Evolutionary conservation across 495 filamentous ascomycete species (phyloP).

Genomic region (Rhizodiscina lignyota): DNA sequence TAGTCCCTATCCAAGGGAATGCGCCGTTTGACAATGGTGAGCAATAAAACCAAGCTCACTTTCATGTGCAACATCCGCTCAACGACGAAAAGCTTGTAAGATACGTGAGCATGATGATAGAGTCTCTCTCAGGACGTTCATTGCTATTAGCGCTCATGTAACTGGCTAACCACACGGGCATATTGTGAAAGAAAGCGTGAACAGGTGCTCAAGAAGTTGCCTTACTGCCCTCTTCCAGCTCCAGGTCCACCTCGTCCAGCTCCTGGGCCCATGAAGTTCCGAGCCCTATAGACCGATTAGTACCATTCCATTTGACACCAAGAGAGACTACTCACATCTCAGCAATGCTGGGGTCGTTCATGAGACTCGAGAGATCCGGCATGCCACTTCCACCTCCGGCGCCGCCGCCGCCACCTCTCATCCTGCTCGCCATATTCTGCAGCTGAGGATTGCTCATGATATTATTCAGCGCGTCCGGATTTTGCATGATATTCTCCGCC

Average conservation of each 20-base stretch:
- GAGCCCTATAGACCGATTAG: slow-evolving; percentile 11
- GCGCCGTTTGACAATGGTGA: too few relatives aligned
- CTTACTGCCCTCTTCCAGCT: slow-evolving; percentile 9
- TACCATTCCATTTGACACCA: slow-evolving; percentile 2
- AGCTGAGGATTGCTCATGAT: slow-evolving; percentile 89
- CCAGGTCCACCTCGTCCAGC: slow-evolving; percentile 2
- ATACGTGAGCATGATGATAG: too few relatives aligned
- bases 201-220: too few relatives aligned
- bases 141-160: too few relatives aligned
- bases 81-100: too few relatives aligned
- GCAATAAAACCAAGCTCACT: too few relatives aligned
- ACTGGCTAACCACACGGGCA: too few relatives aligned
- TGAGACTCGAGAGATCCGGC: slow-evolving; percentile 62
- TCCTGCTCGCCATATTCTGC: slow-evolving; percentile 59
- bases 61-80: too few relatives aligned
- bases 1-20: too few relatives aligned
- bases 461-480: slow-evolving; percentile 76
- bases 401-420: slow-evolving; percentile 34
- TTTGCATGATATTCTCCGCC: slow-evolving; percentile 93
- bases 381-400: slow-evolving; percentile 51
- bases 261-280: slow-evolving; percentile 20
- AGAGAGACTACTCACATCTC: slow-evolving; percentile 61
- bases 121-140: too few relatives aligned
- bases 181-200: too few relatives aligned
- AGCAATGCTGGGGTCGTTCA: slow-evolving; percentile 80